A percentile compares a stretch with the other conserved stretches of the same genome.
phyloP scores from a whole-genome alignment of 495 filamentous ascomycete species.

The Podospora conica region DNA sequence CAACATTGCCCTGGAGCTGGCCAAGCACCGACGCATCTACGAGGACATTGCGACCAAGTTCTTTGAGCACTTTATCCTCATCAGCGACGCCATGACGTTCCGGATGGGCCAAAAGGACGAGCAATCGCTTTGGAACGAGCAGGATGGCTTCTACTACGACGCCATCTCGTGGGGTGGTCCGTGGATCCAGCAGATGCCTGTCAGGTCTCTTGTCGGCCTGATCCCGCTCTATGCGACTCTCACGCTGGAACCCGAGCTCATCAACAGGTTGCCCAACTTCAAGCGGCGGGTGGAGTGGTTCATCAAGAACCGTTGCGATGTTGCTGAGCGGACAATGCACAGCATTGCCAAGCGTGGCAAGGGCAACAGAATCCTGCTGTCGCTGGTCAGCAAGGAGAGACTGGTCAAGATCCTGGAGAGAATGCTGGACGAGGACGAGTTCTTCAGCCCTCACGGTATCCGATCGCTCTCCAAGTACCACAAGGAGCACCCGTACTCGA shows the following conservation, averaged over 20 bases:
- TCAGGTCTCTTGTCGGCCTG: slow-evolving; percentile 83
- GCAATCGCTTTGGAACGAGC: slow-evolving; percentile 87
- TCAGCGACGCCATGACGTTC: slow-evolving; percentile 96
- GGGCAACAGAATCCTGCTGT: slow-evolving; percentile 74
- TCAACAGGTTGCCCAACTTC: slow-evolving; percentile 89
- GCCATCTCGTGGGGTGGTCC: slow-evolving; percentile 93
- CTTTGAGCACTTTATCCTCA: slow-evolving; percentile 97
- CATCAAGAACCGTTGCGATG: slow-evolving; percentile 73
- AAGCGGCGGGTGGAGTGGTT: slow-evolving; percentile 92
- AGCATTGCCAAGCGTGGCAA: slow-evolving; percentile 85
- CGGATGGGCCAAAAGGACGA: slow-evolving; percentile 66
- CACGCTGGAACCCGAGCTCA: slow-evolving; percentile 86
- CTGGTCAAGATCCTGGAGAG: slow-evolving; percentile 76
- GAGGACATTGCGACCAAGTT: slow-evolving; percentile 98
- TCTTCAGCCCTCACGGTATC: slow-evolving; percentile 84
- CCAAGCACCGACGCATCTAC: slow-evolving; percentile 92
- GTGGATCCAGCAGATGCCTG: slow-evolving; percentile 85
- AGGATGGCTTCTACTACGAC: slow-evolving; percentile 97
- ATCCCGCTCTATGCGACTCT: slow-evolving; percentile 90
- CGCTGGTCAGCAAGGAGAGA: slow-evolving; percentile 84
- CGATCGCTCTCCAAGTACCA: slow-evolving; percentile 92
- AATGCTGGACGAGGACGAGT: slow-evolving; percentile 93
- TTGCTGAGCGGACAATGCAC: slow-evolving; percentile 87
- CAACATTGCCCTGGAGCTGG: slow-evolving; percentile 89
- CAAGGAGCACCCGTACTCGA: slow-evolving; percentile 81